phyloP scores from a whole-genome alignment of 495 filamentous ascomycete species.

The Lasiosphaeria hispida region DNA sequence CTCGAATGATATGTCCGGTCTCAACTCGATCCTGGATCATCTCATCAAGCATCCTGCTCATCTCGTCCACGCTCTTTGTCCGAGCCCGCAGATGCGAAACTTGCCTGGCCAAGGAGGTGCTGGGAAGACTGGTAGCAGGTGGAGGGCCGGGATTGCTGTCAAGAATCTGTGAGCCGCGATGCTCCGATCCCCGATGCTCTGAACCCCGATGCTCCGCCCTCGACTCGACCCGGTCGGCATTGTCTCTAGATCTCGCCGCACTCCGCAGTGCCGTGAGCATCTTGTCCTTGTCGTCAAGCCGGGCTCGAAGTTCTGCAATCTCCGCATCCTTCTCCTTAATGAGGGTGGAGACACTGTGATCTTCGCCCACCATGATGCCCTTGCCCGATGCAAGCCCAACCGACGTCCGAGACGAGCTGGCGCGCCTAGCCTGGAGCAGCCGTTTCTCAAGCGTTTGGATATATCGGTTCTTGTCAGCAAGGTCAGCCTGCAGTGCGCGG shows the following conservation, averaged over 20 bases:
- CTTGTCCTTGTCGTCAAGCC: constrained; percentile 91
- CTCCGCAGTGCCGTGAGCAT: constrained; percentile 90
- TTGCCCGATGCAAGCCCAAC: constrained; percentile 61
- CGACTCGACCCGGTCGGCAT: constrained; percentile 59
- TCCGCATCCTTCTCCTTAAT: constrained; percentile 91
- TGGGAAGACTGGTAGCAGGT: constrained; percentile 36
- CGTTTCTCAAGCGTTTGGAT: constrained; percentile 91
- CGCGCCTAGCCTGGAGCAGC: constrained; percentile 83
- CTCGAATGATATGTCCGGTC: constrained; percentile 60
- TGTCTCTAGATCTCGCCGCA: constrained; percentile 80
- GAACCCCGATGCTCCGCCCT: constrained; percentile 44
- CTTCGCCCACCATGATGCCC: constrained; percentile 61
- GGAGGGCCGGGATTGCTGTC: constrained; percentile 36
- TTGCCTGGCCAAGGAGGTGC: constrained; percentile 31
- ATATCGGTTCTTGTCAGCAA: constrained; percentile 93
- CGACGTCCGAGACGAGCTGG: constrained; percentile 83
- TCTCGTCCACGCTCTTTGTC: constrained; percentile 76
- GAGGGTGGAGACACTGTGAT: constrained; percentile 62
- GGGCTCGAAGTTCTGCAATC: constrained; percentile 83
- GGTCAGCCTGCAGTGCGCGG: constrained; percentile 84
- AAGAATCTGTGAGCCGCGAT: constrained; percentile 46
- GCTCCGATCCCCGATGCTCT: constrained; percentile 32
- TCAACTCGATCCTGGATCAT: constrained; percentile 90
- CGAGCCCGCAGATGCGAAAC: constrained; percentile 49
- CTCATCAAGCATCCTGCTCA: constrained; percentile 85